Conservation (phyloP, 2,329 filamentous ascomycete genomes). For the Trichoderma sp. region DNA sequence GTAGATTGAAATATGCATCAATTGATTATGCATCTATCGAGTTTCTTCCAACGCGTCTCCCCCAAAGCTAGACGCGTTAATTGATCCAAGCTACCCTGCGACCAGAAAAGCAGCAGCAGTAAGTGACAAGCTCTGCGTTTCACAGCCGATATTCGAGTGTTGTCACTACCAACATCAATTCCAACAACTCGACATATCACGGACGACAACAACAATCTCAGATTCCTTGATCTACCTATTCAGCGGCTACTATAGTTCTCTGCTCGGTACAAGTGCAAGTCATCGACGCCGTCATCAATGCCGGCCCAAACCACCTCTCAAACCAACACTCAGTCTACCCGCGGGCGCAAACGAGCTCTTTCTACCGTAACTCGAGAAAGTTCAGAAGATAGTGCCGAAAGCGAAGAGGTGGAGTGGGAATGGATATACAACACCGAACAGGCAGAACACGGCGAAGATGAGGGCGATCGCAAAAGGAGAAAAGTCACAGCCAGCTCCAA, state of each 20-base stretch:
- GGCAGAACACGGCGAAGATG: constrained; percentile 28
- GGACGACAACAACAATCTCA: neutral
- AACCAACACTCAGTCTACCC: constrained; percentile 24
- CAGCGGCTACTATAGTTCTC: neutral
- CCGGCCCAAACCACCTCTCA: constrained; percentile 25
- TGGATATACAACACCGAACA: constrained; percentile 64
- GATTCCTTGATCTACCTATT: neutral
- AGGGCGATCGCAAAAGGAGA: constrained; percentile 37
- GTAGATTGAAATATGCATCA: constrained; percentile 1
- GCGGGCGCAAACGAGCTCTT: constrained; percentile 23
- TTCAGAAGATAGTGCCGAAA: constrained; percentile 83
- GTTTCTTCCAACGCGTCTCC: constrained; percentile 30
- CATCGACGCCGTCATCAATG: constrained; percentile 27
- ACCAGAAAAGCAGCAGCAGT: neutral
- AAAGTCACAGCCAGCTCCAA: constrained; percentile 37
- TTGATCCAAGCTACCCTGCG: constrained; percentile 17
- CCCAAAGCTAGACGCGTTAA: constrained; percentile 29
- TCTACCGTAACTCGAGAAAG: constrained; percentile 55
- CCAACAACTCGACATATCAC: neutral
- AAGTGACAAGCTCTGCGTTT: neutral
- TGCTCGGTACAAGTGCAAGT: neutral
- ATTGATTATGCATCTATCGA: constrained; percentile 14
- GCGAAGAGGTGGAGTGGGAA: constrained; percentile 72
- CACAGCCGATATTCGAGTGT: neutral
- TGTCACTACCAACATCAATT: neutral